phyloP scores from a whole-genome alignment of 306 rosid genomes.

The Corylus heterophylla region DNA sequence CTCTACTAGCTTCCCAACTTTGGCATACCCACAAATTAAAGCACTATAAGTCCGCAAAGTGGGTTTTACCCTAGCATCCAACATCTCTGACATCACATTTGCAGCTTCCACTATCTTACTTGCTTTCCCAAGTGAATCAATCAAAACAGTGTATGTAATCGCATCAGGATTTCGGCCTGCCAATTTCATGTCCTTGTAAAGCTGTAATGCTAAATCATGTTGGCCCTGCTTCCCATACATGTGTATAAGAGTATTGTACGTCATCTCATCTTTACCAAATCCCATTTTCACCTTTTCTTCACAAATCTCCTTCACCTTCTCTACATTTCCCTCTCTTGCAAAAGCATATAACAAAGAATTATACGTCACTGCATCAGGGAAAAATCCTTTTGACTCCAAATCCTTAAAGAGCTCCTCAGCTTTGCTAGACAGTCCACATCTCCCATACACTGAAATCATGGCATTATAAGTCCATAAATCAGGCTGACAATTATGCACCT shows the following conservation, averaged over 20 bases:
- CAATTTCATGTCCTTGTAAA: slow-evolving; percentile 78
- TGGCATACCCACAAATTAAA: slow-evolving; percentile 85
- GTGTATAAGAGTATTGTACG: slow-evolving; percentile 85
- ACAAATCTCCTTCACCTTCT: slow-evolving; percentile 62
- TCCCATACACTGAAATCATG: slow-evolving; percentile 90
- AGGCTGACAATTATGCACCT: slow-evolving; percentile 64
- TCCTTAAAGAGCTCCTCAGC: slow-evolving; percentile 75
- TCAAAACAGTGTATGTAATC: slow-evolving; percentile 79
- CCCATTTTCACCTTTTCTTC: slow-evolving; percentile 84
- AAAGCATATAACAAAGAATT: slow-evolving; percentile 86
- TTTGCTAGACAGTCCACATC: slow-evolving; percentile 67
- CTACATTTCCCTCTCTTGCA: slow-evolving; percentile 71
- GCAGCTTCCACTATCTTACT: slow-evolving; percentile 73
- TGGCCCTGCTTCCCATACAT: slow-evolving; percentile 90
- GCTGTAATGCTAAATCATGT: slow-evolving; percentile 66
- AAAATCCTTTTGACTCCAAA: slow-evolving; percentile 77
- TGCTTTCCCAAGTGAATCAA: slow-evolving; percentile 92
- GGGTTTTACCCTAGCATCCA: slow-evolving; percentile 83
- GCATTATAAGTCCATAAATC: slow-evolving; percentile 98
- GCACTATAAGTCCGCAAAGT: slow-evolving; percentile 87
- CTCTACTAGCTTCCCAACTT: slow-evolving; percentile 66
- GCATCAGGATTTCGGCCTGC: slow-evolving; percentile 77
- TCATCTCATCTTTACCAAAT: slow-evolving; percentile 93
- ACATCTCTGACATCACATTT: slow-evolving; percentile 84
- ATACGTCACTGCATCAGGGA: slow-evolving; percentile 87